Evolutionary conservation across 495 filamentous ascomycete genomes (phyloP).

Genomic region (Penicillium angulare): DNA sequence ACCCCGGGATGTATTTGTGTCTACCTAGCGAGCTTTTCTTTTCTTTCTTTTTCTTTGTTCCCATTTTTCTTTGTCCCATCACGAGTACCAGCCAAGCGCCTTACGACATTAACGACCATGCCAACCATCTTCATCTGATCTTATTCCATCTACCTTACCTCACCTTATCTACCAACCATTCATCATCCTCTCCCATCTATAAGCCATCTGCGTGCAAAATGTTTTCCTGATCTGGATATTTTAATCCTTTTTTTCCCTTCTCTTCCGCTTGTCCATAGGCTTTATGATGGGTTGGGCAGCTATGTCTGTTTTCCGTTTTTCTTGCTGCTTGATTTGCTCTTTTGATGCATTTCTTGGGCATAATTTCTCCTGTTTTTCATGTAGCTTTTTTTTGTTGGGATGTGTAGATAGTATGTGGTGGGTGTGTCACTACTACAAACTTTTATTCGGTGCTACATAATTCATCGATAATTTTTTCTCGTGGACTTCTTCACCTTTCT

Average conservation of each 20-base stretch:
- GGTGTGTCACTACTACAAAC: neutral
- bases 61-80: neutral
- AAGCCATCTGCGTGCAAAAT: slow-evolving; percentile 7
- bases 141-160: neutral
- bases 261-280: neutral
- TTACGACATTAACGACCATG: slow-evolving; percentile 17
- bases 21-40: slow-evolving; percentile 15
- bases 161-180: neutral
- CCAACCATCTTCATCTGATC: neutral
- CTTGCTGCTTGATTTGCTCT: neutral
- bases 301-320: neutral
- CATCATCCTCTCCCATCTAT: slow-evolving; percentile 11
- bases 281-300: slow-evolving; percentile 9
- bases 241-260: no score
- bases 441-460: neutral
- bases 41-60: slow-evolving; percentile 16
- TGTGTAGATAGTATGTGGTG: neutral
- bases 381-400: neutral
- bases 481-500: neutral
- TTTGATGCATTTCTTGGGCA: neutral
- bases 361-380: neutral
- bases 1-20: slow-evolving; percentile 23
- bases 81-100: slow-evolving; percentile 5
- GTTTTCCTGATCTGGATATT: neutral
- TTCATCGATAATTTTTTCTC: neutral